phyloP scores from a whole-genome alignment of 768 basidiomycete genomes.

The Amanita subjunquillea region DNA sequence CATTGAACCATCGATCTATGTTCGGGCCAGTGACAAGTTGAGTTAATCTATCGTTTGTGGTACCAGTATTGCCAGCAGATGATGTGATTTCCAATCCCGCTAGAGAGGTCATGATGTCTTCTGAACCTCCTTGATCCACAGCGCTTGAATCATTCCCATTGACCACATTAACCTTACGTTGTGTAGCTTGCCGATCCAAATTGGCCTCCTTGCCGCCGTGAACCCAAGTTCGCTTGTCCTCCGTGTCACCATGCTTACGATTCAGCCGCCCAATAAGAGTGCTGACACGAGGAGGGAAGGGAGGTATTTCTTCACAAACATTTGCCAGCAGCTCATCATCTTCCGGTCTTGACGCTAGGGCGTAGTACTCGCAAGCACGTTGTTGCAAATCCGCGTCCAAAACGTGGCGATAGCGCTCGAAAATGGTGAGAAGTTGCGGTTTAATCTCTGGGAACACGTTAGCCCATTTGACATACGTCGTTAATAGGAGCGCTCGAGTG shows the following conservation, averaged over 20 bases:
- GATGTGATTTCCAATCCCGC: conserved; percentile 65
- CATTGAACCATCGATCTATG: conserved; percentile 84
- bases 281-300: conserved; percentile 92
- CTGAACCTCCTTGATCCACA: conserved; percentile 17
- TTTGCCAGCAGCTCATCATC: conserved; percentile 91
- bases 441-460: conserved; percentile 99
- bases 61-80: conserved; percentile 8
- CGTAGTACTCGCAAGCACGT: conserved; percentile 95
- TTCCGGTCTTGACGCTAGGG: conserved; percentile 73
- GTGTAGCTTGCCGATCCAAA: conserved; percentile 58
- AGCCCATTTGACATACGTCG: conserved; percentile 99
- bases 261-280: conserved; percentile 81
- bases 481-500: conserved; percentile 85
- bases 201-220: conserved; percentile 93
- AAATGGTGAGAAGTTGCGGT: conserved; percentile 84
- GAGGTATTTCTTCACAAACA: conserved; percentile 98
- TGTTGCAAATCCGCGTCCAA: conserved; percentile 97
- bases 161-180: conserved; percentile 31
- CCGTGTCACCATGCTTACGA: conserved; percentile 85
- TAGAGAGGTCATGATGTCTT: conserved; percentile 63
- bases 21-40: conserved; percentile 35
- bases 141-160: conserved; percentile 19
- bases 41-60: conserved; percentile 10
- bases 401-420: conserved; percentile 95
- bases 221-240: conserved; percentile 92